A percentile compares a stretch with the other conserved stretches of the same genome.
phyloP scores from a whole-genome alignment of 139 green algal genomes.

The Micractinium sp. region DNA sequence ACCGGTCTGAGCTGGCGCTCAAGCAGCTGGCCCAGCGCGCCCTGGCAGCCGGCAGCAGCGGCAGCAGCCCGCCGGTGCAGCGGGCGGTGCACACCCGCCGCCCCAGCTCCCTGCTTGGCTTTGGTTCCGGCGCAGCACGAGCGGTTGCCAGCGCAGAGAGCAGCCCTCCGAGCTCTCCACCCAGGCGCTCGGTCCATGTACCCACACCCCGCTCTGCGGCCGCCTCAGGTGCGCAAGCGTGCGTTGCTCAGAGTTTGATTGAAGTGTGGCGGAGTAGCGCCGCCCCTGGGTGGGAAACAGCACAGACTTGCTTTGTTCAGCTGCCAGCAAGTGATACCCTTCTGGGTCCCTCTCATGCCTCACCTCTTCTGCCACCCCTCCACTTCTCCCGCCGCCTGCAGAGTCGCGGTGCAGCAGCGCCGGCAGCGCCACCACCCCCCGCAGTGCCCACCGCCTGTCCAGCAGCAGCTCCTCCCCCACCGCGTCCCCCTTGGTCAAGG shows the following conservation, averaged over 20 bases:
- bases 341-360: neutral
- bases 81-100: neutral
- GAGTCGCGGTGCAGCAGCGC: neutral
- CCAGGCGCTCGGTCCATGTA: neutral
- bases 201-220: neutral
- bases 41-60: neutral
- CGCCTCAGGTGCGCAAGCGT: neutral
- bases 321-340: no score
- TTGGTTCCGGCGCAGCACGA: no score
- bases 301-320: no score
- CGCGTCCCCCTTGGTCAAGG: neutral
- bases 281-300: no score
- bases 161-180: neutral
- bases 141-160: no score
- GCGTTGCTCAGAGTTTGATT: no score
- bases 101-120: neutral
- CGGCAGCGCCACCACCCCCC: neutral
- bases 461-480: neutral
- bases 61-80: neutral
- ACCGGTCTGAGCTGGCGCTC: neutral
- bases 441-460: neutral
- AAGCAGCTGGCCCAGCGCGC: conserved; percentile 1
- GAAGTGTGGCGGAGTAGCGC: no score
- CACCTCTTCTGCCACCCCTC: neutral
- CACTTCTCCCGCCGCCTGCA: neutral